These are phyloP conservation scores for Diutina sp. DNA, from an alignment of 1,139 yeast species.

Conservation along the genomic window DNA sequence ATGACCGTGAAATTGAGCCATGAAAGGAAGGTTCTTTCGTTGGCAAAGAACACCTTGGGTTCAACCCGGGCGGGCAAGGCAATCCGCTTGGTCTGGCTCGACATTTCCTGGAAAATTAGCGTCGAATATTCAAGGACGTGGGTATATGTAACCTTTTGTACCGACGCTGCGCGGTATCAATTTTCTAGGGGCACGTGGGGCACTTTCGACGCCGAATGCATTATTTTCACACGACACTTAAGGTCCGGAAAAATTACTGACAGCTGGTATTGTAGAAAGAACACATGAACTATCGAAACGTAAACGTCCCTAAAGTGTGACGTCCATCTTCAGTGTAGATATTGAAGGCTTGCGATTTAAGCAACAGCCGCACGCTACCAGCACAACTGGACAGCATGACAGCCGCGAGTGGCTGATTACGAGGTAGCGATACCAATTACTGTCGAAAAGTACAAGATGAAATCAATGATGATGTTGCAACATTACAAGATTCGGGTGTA, in stretches of 20 bases:
- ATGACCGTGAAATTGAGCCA: constrained; percentile 98
- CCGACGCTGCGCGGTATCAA: not conserved
- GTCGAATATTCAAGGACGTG: not conserved
- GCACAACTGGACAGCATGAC: too few species aligned
- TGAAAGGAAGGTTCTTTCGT: constrained; percentile 93
- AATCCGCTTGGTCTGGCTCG: constrained; percentile 48
- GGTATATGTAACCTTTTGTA: not conserved
- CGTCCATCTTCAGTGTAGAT: not conserved
- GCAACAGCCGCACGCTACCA: not conserved
- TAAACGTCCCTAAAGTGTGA: not conserved
- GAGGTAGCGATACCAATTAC: too few species aligned
- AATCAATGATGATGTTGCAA: too few species aligned
- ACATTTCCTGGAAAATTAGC: not conserved
- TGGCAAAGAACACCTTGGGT: constrained; percentile 97
- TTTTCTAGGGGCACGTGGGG: not conserved
- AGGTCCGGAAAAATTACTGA: not conserved
- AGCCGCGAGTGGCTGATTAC: too few species aligned
- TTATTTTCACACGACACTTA: not conserved
- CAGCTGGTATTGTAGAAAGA: not conserved
- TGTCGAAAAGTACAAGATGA: too few species aligned
- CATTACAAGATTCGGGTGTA: too few species aligned
- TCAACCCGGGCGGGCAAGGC: constrained; percentile 97
- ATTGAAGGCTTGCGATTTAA: not conserved
- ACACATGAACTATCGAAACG: not conserved
- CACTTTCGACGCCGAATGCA: not conserved